A percentile compares a stretch with the other conserved stretches of the same genome.
Conservation (phyloP, 306 rosid genomes). For the Vigna reflexopilosa region DNA sequence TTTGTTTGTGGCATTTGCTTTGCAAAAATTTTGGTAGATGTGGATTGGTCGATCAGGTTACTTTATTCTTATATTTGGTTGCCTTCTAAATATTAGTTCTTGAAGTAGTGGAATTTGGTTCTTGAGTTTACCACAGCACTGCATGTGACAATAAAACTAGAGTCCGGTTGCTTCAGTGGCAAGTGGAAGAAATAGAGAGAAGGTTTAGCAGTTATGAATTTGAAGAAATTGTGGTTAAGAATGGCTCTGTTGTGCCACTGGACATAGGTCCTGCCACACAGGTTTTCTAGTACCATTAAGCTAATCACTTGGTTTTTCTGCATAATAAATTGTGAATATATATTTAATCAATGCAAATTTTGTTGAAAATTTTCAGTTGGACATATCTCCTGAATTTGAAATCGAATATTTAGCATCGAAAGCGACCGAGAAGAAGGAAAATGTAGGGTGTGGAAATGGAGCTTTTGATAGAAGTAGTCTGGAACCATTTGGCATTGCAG, state of each 20-base stretch:
- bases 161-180: no score
- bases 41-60: slow-evolving; percentile 35
- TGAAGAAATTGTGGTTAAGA: no score
- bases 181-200: no score
- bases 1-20: slow-evolving; percentile 20
- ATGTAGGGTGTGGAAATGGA: slow-evolving; percentile 68
- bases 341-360: neutral
- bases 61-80: slow-evolving; percentile 37
- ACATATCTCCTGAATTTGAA: slow-evolving; percentile 75
- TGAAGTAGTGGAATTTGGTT: no score
- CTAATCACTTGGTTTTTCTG: slow-evolving; percentile 15
- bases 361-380: slow-evolving; percentile 58
- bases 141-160: no score
- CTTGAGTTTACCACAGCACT: no score
- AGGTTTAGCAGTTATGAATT: no score
- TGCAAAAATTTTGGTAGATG: slow-evolving; percentile 37
- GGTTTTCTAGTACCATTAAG: slow-evolving; percentile 48
- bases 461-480: slow-evolving; percentile 59
- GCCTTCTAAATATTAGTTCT: slow-evolving; percentile 9
- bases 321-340: slow-evolving; percentile 1
- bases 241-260: no score
- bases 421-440: slow-evolving; percentile 29
- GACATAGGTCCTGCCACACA: slow-evolving; percentile 32
- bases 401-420: slow-evolving; percentile 44
- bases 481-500: slow-evolving; percentile 88